A percentile compares a stretch with the other conserved stretches of the same genome.
phyloP scores from a whole-genome alignment of 768 basidiomycete species.

The Artomyces pyxidatus region DNA sequence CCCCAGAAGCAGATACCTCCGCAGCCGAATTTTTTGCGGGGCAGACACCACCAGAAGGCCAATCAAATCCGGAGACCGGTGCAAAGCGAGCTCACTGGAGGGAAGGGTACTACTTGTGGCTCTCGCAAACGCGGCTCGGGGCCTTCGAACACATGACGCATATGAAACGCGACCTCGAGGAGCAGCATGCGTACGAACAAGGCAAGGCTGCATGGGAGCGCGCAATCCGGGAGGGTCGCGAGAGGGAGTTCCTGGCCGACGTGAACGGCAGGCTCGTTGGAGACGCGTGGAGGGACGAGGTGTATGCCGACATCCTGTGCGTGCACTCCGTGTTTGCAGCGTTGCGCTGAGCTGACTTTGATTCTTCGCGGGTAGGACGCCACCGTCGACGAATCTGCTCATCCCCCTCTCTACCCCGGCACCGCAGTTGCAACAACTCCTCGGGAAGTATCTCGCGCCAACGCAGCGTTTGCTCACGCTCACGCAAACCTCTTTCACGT shows the following conservation, averaged over 20 bases:
- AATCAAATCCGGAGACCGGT: slow-evolving; percentile 15
- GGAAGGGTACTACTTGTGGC: slow-evolving; percentile 72
- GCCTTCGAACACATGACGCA: slow-evolving; percentile 46
- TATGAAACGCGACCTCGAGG: slow-evolving; percentile 51
- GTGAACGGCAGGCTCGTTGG: slow-evolving; percentile 10
- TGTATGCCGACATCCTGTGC: slow-evolving; percentile 14
- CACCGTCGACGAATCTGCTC: slow-evolving; percentile 35
- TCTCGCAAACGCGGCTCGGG: slow-evolving; percentile 42
- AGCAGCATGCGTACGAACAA: slow-evolving; percentile 37
- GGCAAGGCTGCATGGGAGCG: slow-evolving; percentile 38
- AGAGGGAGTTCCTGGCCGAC: slow-evolving; percentile 10
- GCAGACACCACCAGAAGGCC: background rate
- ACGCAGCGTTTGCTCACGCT: slow-evolving; percentile 43
- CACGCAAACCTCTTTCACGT: slow-evolving; percentile 42
- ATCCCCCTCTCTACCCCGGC: slow-evolving; percentile 51
- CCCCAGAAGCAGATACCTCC: slow-evolving; percentile 11
- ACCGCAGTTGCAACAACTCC: slow-evolving; percentile 42
- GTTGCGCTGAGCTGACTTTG: background rate
- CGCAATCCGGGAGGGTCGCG: slow-evolving; percentile 43
- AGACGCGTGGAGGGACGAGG: slow-evolving; percentile 9
- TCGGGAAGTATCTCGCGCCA: slow-evolving; percentile 51
- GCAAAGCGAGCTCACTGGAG: slow-evolving; percentile 55
- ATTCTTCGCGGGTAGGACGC: slow-evolving; percentile 5
- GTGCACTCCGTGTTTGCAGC: slow-evolving; percentile 1
- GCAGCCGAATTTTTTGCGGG: slow-evolving; percentile 24